A percentile compares a stretch with the other conserved stretches of the same genome.
Evolutionary conservation across 306 rosid genomes (phyloP).

Genomic region (Betula pendula): DNA sequence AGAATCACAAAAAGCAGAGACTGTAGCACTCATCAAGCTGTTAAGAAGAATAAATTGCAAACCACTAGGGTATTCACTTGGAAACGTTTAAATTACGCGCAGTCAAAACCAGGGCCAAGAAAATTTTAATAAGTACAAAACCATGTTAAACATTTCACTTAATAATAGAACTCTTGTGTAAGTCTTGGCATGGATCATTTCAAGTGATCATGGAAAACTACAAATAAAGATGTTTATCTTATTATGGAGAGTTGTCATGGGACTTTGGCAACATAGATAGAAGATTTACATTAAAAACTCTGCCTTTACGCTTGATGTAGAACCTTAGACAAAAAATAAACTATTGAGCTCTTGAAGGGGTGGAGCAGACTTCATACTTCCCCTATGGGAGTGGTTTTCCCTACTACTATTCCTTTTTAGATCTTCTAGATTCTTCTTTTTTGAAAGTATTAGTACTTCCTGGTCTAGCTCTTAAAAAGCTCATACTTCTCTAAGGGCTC

Average conservation of each 20-base stretch:
- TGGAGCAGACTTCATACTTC: not conserved
- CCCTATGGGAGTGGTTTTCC: not conserved
- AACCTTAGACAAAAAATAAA: not conserved
- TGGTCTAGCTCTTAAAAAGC: not conserved
- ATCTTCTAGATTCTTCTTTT: not conserved
- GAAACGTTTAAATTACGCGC: not conserved
- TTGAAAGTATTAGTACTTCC: not conserved
- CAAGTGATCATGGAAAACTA: not conserved
- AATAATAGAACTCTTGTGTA: not conserved
- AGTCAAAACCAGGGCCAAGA: not conserved
- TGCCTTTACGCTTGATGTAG: not conserved
- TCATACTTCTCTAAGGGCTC: not conserved
- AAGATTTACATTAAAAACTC: not conserved
- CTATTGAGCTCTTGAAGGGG: not conserved
- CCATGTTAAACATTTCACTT: not conserved
- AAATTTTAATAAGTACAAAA: not conserved
- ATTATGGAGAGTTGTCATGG: not conserved
- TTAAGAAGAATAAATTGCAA: not conserved
- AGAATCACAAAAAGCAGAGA: not conserved
- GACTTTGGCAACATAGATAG: not conserved
- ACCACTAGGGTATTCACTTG: not conserved
- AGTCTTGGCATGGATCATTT: not conserved
- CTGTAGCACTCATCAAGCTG: not conserved
- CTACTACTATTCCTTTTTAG: not conserved
- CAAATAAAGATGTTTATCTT: not conserved